These are phyloP conservation scores for Theileria orientalis DNA, from an alignment of 169 alveolate genomes.

Conservation along the genomic window DNA sequence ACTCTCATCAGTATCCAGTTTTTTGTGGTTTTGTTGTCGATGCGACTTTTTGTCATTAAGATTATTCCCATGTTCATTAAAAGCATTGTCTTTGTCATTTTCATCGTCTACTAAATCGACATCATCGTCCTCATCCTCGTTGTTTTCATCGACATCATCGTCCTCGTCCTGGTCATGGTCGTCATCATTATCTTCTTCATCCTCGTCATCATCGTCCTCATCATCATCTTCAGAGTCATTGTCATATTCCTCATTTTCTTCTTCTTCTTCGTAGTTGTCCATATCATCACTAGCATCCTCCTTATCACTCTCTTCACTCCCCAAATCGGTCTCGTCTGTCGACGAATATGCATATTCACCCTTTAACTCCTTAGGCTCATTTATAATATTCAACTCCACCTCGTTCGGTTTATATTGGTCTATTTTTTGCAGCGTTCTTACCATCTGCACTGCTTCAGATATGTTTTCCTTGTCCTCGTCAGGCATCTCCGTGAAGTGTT, in stretches of 20 bases:
- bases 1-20: no score
- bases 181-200: slow-evolving; percentile 24
- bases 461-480: slow-evolving; percentile 32
- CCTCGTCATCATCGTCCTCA: slow-evolving; percentile 27
- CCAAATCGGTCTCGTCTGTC: no score
- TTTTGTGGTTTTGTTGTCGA: no score
- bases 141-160: slow-evolving; percentile 1
- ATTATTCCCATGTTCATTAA: slow-evolving; percentile 31
- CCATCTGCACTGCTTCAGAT: slow-evolving; percentile 86
- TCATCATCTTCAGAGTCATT: slow-evolving; percentile 8
- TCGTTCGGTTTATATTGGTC: slow-evolving; percentile 27
- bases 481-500: slow-evolving; percentile 82
- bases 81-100: slow-evolving; percentile 23
- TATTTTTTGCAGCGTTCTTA: slow-evolving; percentile 82
- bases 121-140: slow-evolving; percentile 20
- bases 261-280: neutral
- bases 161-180: slow-evolving; percentile 40
- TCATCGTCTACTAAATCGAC: slow-evolving; percentile 13
- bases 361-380: neutral
- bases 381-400: neutral
- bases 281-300: neutral
- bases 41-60: slow-evolving; percentile 33
- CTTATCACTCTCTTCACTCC: neutral
- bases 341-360: no score
- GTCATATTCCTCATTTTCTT: no score